phyloP scores from a whole-genome alignment of 345 rosid species.

The Gossypium raimondii region DNA sequence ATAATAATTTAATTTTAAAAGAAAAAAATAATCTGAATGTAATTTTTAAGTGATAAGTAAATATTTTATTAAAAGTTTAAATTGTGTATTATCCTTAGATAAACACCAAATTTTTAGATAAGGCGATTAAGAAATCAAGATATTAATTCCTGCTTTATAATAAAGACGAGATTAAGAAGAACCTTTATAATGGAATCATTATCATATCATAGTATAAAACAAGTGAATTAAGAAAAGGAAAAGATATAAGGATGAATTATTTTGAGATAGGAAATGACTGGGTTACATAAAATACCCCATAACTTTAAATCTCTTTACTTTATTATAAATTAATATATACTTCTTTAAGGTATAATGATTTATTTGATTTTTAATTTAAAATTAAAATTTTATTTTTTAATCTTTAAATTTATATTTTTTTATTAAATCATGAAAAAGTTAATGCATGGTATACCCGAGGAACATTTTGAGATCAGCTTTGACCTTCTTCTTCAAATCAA shows the following conservation, averaged over 20 bases:
- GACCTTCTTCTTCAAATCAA: conserved; percentile 43
- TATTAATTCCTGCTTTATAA: neutral
- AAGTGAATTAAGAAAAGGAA: neutral
- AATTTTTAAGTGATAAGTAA: too few species aligned
- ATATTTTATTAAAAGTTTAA: too few species aligned
- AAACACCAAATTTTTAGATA: conserved; percentile 14
- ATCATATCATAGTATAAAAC: neutral
- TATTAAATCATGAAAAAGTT: conserved; percentile 32
- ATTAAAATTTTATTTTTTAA: too few species aligned
- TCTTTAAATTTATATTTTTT: too few species aligned
- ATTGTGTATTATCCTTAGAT: neutral
- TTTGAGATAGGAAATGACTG: neutral
- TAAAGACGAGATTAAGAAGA: neutral
- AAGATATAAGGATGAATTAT: neutral
- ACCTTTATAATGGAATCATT: neutral
- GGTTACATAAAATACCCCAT: neutral
- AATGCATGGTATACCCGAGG: conserved; percentile 38
- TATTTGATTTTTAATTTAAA: too few species aligned
- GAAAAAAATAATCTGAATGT: neutral
- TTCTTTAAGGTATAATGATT: too few species aligned
- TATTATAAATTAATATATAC: too few species aligned
- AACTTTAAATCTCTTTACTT: too few species aligned
- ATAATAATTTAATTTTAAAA: too few species aligned
- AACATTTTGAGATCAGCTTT: conserved; percentile 56
- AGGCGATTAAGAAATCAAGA: conserved; percentile 6